Evolutionary conservation across 2,329 filamentous ascomycete genomes (phyloP).

Genomic region (Pseudocercospora fuligena): DNA sequence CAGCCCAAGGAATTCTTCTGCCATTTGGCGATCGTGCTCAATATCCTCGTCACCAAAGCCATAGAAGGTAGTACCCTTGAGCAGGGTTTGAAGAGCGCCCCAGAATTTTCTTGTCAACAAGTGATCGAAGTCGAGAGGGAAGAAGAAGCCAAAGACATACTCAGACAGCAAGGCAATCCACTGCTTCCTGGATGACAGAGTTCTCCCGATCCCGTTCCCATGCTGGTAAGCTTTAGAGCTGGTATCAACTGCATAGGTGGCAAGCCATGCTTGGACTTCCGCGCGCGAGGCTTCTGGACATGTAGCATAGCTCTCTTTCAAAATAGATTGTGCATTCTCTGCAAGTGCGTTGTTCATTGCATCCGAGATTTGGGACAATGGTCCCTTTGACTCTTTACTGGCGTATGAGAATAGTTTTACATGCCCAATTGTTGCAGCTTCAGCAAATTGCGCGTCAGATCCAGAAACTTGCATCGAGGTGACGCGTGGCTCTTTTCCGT

Average conservation of each 20-base stretch:
- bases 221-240: background rate
- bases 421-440: background rate
- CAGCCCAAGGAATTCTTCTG: slow-evolving; percentile 1
- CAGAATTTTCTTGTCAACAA: slow-evolving; percentile 18
- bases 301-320: slow-evolving; percentile 2
- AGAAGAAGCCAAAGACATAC: slow-evolving; percentile 22
- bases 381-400: background rate
- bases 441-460: background rate
- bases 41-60: background rate
- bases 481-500: background rate
- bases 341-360: slow-evolving; percentile 4
- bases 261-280: slow-evolving; percentile 7
- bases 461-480: background rate
- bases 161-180: slow-evolving; percentile 9
- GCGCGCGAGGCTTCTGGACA: slow-evolving; percentile 4
- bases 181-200: background rate
- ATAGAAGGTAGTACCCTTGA: slow-evolving; percentile 11
- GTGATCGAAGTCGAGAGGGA: slow-evolving; percentile 18
- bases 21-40: background rate
- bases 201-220: background rate
- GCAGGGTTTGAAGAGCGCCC: slow-evolving; percentile 13
- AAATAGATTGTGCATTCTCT: background rate
- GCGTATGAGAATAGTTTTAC: background rate
- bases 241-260: background rate
- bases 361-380: background rate